Evolutionary conservation across 176 grass and related monocot species (phyloP).

Genomic region (Panicum miliaceum): DNA sequence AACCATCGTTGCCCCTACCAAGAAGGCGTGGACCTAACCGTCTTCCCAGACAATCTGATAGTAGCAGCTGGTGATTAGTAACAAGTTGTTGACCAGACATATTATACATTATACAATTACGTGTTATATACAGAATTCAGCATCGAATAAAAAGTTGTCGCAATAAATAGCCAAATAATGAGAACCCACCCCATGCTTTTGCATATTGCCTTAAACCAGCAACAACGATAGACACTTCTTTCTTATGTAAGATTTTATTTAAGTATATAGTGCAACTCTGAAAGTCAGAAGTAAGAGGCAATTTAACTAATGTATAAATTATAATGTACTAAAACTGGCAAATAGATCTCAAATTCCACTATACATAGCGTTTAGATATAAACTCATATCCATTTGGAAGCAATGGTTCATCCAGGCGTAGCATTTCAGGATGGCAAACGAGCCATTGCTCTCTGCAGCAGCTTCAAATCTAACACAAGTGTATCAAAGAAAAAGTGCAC

Average conservation of each 20-base stretch:
- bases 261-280: not conserved
- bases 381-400: not conserved
- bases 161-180: not conserved
- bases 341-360: not conserved
- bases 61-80: slow-evolving; percentile 41
- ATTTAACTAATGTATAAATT: not conserved
- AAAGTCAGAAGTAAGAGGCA: not conserved
- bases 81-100: not conserved
- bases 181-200: slow-evolving; percentile 4
- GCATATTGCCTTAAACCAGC: not conserved
- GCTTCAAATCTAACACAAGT: not conserved
- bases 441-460: not conserved
- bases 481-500: not conserved
- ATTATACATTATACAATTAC: not conserved
- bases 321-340: not conserved
- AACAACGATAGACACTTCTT: slow-evolving; percentile 3
- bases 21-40: slow-evolving; percentile 82
- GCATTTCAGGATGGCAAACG: slow-evolving; percentile 18
- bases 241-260: not conserved
- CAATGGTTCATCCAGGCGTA: not conserved
- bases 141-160: not conserved
- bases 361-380: not conserved
- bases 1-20: slow-evolving; percentile 74
- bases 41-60: slow-evolving; percentile 95
- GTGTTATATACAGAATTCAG: slow-evolving; percentile 17